Percentiles rank a stretch among this genome's conserved stretches.
Evolutionary conservation across 2,329 filamentous ascomycete species (phyloP).

Genomic region (Pseudogymnoascus sp.): DNA sequence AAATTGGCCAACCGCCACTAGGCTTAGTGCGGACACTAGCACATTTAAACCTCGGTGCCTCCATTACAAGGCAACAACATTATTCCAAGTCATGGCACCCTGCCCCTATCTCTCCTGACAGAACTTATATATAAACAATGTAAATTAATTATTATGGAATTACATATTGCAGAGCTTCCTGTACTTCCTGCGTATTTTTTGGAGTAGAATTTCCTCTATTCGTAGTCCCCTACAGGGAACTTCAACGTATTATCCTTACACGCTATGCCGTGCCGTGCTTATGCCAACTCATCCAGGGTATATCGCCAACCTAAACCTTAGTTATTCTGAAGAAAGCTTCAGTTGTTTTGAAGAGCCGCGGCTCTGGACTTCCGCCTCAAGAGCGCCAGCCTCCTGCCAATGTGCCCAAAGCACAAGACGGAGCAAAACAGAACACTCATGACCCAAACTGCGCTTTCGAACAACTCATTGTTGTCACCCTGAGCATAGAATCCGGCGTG

Average conservation of each 20-base stretch:
- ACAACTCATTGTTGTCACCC: conserved; percentile 48
- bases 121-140: conserved; percentile 1
- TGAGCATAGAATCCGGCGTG: conserved; percentile 41
- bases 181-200: neutral
- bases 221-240: neutral
- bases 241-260: conserved; percentile 1
- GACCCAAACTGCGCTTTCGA: conserved; percentile 80
- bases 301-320: conserved; percentile 7
- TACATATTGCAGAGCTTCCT: conserved; percentile 7
- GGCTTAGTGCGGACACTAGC: conserved; percentile 8
- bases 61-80: neutral
- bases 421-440: conserved; percentile 91
- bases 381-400: conserved; percentile 70
- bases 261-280: neutral
- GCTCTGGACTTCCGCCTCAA: conserved; percentile 29
- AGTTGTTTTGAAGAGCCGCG: conserved; percentile 1
- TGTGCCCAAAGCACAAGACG: conserved; percentile 92
- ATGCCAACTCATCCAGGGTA: conserved; percentile 10
- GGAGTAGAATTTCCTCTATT: conserved; percentile 7
- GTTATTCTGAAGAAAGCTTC: neutral
- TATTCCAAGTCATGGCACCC: neutral
- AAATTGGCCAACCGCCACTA: conserved; percentile 10
- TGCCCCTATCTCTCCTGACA: neutral
- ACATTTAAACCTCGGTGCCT: neutral
- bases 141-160: conserved; percentile 8